These are phyloP conservation scores for Diaporthe capsici DNA, from an alignment of 2,329 filamentous ascomycete genomes.

Conservation along the genomic window DNA sequence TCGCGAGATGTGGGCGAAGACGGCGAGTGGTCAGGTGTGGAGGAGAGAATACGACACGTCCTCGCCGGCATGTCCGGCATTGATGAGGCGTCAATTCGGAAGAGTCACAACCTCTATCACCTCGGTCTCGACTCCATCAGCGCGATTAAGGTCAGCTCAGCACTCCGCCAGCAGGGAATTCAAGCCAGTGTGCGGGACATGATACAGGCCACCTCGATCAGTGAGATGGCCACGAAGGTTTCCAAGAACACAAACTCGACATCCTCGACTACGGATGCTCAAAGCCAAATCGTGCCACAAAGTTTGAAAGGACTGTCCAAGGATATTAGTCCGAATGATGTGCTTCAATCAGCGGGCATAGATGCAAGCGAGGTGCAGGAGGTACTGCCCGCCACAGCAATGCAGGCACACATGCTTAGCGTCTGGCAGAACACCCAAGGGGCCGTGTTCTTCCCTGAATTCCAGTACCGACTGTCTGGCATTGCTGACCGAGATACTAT, in stretches of 20 bases:
- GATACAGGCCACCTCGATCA: constrained; percentile 74
- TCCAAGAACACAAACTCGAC: not conserved
- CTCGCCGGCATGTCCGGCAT: constrained; percentile 73
- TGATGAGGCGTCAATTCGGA: constrained; percentile 69
- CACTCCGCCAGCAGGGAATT: constrained; percentile 76
- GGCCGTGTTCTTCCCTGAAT: constrained; percentile 79
- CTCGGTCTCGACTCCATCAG: constrained; percentile 93
- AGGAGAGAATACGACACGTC: constrained; percentile 59
- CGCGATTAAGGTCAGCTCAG: constrained; percentile 84
- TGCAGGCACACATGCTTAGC: constrained; percentile 85
- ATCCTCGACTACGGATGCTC: not conserved
- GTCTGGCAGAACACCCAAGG: constrained; percentile 80
- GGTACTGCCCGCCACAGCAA: constrained; percentile 78
- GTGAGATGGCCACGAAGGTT: constrained; percentile 64
- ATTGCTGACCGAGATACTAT: constrained; percentile 58
- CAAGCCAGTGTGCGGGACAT: constrained; percentile 79
- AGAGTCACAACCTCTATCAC: constrained; percentile 80
- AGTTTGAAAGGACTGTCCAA: constrained; percentile 50
- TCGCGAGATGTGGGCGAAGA: constrained; percentile 32
- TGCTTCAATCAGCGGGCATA: constrained; percentile 60
- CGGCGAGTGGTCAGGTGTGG: constrained; percentile 52
- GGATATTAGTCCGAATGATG: constrained; percentile 53
- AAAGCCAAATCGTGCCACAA: not conserved
- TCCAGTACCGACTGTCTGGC: constrained; percentile 70
- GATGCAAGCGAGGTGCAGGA: constrained; percentile 62